Evolutionary conservation across 257 asterid species (phyloP).

Genomic region (Rhazya stricta): DNA sequence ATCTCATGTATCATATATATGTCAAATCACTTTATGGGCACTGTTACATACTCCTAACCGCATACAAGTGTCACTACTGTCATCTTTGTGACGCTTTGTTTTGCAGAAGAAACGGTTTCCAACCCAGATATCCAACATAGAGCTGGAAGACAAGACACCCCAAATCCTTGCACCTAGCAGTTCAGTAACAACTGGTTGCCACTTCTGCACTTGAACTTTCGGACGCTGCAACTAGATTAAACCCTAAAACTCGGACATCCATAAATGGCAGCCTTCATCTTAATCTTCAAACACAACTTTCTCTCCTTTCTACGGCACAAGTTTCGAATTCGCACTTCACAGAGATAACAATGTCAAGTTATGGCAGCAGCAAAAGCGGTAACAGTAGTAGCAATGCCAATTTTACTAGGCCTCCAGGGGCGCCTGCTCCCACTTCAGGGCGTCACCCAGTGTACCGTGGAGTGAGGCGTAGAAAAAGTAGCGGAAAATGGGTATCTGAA

Average conservation of each 20-base stretch:
- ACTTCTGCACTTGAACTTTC: conserved; percentile 19
- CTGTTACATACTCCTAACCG: conserved; percentile 11
- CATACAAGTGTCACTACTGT: conserved; percentile 10
- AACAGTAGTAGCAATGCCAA: conserved; percentile 14
- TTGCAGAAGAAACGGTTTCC: conserved; percentile 32
- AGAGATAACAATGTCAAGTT: conserved; percentile 28
- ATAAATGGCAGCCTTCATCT: conserved; percentile 49
- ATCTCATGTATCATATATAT: too few species aligned
- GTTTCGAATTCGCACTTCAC: conserved; percentile 10
- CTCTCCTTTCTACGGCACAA: not conserved
- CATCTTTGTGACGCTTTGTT: conserved; percentile 6
- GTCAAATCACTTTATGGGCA: conserved; percentile 10
- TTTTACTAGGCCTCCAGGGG: conserved; percentile 13
- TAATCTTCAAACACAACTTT: not conserved
- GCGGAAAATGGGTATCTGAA: conserved; percentile 65
- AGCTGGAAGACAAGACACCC: conserved; percentile 57
- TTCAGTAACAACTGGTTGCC: conserved; percentile 44
- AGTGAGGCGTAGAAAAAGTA: conserved; percentile 45
- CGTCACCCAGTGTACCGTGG: conserved; percentile 47
- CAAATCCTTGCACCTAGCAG: conserved; percentile 34
- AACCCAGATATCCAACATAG: conserved; percentile 49
- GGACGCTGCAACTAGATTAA: conserved; percentile 6
- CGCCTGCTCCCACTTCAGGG: conserved; percentile 22
- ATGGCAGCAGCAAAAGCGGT: conserved; percentile 10
- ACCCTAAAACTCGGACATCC: conserved; percentile 24